Conservation (phyloP, 2,329 filamentous ascomycete species). For the Xylariaceae sp. region DNA sequence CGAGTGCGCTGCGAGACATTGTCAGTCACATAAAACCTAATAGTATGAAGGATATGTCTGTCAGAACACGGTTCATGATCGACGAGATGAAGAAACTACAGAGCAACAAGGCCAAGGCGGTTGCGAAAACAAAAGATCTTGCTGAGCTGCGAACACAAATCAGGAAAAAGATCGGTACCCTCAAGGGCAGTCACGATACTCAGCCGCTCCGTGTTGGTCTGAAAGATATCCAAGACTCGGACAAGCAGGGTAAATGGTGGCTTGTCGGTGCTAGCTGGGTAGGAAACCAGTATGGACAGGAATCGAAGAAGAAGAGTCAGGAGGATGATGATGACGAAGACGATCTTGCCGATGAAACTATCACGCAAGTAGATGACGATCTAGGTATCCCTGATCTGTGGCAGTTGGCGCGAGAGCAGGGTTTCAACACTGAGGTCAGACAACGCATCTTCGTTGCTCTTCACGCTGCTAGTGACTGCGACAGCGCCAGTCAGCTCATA, state of each 20-base stretch:
- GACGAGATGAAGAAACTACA: constrained; percentile 93
- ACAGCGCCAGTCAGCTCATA: constrained; percentile 76
- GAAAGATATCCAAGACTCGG: constrained; percentile 73
- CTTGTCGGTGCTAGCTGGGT: constrained; percentile 91
- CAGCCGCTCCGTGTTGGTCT: constrained; percentile 76
- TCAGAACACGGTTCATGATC: constrained; percentile 94
- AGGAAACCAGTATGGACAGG: constrained; percentile 32
- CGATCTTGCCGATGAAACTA: constrained; percentile 11
- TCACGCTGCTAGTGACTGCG: constrained; percentile 76
- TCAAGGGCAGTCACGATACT: constrained; percentile 58
- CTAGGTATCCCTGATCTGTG: constrained; percentile 62
- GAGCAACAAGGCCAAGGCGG: constrained; percentile 83
- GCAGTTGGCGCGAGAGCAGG: constrained; percentile 70
- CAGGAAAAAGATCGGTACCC: constrained; percentile 76
- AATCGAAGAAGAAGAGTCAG: not conserved
- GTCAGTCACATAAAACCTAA: constrained; percentile 71
- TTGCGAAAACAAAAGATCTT: constrained; percentile 63
- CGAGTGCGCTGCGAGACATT: constrained; percentile 82
- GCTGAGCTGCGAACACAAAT: constrained; percentile 81
- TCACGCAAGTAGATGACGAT: constrained; percentile 35
- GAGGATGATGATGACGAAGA: constrained; percentile 32
- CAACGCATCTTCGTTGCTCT: constrained; percentile 91
- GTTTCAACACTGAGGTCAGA: constrained; percentile 81
- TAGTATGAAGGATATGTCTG: constrained; percentile 67
- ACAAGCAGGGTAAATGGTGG: constrained; percentile 97